phyloP scores from a whole-genome alignment of 2,329 filamentous ascomycete genomes.

The Parafenestella ontariensis region DNA sequence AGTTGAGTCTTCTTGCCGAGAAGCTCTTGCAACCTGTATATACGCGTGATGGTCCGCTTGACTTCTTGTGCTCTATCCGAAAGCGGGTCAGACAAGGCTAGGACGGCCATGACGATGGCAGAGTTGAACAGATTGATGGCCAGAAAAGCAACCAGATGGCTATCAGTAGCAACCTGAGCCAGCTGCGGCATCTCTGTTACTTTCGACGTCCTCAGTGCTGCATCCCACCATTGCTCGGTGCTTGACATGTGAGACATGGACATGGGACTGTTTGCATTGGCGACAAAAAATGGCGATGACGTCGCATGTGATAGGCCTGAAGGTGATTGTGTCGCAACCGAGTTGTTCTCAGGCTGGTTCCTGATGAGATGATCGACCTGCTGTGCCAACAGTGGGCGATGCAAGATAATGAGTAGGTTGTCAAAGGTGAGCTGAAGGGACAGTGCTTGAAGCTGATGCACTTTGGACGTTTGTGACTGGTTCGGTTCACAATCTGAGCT shows the following conservation, averaged over 20 bases:
- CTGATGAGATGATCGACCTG: conserved; percentile 42
- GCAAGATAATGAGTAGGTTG: conserved; percentile 53
- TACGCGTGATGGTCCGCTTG: conserved; percentile 53
- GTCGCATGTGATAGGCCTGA: conserved; percentile 2
- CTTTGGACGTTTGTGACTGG: conserved; percentile 12
- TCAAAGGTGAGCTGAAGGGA: conserved; percentile 55
- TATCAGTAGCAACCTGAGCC: conserved; percentile 49
- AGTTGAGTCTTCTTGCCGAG: conserved; percentile 19
- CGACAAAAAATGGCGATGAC: conserved; percentile 7
- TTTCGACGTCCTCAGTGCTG: conserved; percentile 50
- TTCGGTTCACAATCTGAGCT: conserved; percentile 22
- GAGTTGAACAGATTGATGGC: conserved; percentile 57
- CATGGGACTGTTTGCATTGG: conserved; percentile 6
- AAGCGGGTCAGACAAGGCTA: conserved; percentile 53
- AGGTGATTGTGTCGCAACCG: conserved; percentile 6
- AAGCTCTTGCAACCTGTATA: conserved; percentile 51
- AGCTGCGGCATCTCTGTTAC: conserved; percentile 46
- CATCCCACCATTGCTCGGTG: conserved; percentile 46
- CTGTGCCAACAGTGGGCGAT: conserved; percentile 52
- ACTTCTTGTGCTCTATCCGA: conserved; percentile 53
- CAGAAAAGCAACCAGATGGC: conserved; percentile 54
- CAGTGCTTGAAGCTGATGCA: conserved; percentile 48
- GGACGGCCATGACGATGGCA: conserved; percentile 53
- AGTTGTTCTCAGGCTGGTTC: conserved; percentile 12
- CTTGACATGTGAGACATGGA: conserved; percentile 24